Conservation (phyloP, 2,329 filamentous ascomycete genomes). For the Venturia pyrina region DNA sequence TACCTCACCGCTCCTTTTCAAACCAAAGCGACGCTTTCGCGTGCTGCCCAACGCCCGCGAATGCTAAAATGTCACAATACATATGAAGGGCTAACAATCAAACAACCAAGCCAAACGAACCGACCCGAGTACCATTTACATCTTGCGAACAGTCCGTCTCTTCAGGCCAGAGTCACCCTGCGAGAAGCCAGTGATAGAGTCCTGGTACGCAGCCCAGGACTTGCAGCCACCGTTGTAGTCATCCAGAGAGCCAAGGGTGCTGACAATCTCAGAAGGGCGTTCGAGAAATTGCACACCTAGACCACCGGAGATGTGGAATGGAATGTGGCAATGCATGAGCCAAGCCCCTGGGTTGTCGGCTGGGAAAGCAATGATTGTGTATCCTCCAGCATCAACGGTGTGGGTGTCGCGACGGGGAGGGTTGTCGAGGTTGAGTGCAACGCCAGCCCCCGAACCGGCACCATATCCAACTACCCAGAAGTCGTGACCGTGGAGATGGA, state of each 20-base stretch:
- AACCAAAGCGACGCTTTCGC: neutral
- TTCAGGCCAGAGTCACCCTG: conserved; percentile 12
- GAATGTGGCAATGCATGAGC: conserved; percentile 18
- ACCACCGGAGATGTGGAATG: conserved; percentile 15
- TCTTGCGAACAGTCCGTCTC: neutral
- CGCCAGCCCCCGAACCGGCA: conserved; percentile 7
- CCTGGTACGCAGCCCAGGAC: conserved; percentile 18
- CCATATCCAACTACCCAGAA: conserved; percentile 12
- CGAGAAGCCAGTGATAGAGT: neutral
- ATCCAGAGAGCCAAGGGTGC: conserved; percentile 16
- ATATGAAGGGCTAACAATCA: neutral
- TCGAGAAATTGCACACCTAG: conserved; percentile 15
- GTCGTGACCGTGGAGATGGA: conserved; percentile 15
- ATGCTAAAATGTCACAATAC: neutral
- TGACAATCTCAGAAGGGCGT: conserved; percentile 9
- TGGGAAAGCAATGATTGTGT: conserved; percentile 41
- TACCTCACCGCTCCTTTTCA: neutral
- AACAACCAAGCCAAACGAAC: neutral
- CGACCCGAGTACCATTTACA: conserved; percentile 2
- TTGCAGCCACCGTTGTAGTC: conserved; percentile 21
- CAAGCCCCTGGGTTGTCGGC: conserved; percentile 42
- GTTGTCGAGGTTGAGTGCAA: conserved; percentile 20
- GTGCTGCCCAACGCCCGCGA: neutral
- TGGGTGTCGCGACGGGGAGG: conserved; percentile 25
- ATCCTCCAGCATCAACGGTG: conserved; percentile 22